These are phyloP conservation scores for Penicillium sclerotigenum DNA, from an alignment of 2,329 filamentous ascomycete genomes.

Conservation along the genomic window DNA sequence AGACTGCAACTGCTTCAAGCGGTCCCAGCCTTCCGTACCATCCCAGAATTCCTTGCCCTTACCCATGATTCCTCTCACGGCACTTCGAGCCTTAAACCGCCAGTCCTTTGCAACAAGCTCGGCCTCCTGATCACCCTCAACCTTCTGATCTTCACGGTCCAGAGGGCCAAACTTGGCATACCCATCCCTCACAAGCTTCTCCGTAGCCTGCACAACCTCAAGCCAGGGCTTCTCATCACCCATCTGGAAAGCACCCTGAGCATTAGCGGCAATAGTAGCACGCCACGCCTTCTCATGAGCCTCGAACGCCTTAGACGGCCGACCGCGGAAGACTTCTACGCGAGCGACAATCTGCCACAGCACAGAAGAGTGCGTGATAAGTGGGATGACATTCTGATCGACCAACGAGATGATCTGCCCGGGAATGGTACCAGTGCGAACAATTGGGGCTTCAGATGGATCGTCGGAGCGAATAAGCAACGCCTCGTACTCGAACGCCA, in stretches of 20 bases:
- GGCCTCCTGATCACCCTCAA: constrained; percentile 42
- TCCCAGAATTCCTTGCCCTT: constrained; percentile 82
- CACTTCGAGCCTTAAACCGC: constrained; percentile 84
- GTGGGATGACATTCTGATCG: constrained; percentile 70
- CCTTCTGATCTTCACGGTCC: constrained; percentile 54
- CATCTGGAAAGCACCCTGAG: constrained; percentile 45
- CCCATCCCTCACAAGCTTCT: constrained; percentile 69
- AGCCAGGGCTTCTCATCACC: constrained; percentile 66
- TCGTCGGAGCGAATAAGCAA: constrained; percentile 38
- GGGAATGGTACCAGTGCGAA: constrained; percentile 53
- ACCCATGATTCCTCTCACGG: constrained; percentile 77
- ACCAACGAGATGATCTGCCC: constrained; percentile 64
- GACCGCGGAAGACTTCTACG: constrained; percentile 69
- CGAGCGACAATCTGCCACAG: constrained; percentile 74
- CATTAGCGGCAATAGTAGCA: constrained; percentile 53
- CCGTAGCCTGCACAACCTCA: constrained; percentile 71
- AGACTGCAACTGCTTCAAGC: constrained; percentile 38
- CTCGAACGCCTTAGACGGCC: constrained; percentile 70
- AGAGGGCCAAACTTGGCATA: constrained; percentile 74
- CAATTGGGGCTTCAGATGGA: constrained; percentile 31
- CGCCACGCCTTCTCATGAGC: constrained; percentile 90
- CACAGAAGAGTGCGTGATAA: constrained; percentile 75
- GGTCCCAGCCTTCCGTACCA: constrained; percentile 51
- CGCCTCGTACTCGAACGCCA: constrained; percentile 42
- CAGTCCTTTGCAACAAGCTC: constrained; percentile 73